phyloP scores from a whole-genome alignment of 2,329 filamentous ascomycete genomes.

The Macrophomina pseudophaseolina region DNA sequence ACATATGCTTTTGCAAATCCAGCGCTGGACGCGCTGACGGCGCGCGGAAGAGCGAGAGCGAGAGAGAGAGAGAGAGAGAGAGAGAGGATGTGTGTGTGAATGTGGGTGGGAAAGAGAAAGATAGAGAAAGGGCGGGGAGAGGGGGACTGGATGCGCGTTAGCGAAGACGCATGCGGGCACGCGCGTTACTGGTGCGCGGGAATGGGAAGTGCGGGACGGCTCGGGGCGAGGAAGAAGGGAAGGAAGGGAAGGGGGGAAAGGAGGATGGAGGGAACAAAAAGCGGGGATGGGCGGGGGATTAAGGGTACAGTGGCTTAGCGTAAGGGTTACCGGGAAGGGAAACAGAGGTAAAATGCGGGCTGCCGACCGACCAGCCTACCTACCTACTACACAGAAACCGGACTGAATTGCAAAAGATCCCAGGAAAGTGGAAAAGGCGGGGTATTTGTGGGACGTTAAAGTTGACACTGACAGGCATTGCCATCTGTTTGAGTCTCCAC shows the following conservation, averaged over 20 bases:
- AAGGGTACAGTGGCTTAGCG: not conserved
- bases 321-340: too few relatives aligned
- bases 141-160: too few relatives aligned
- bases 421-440: not conserved
- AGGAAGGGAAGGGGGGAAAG: not conserved
- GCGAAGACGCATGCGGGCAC: not conserved
- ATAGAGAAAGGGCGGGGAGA: not conserved
- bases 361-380: not conserved
- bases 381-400: not conserved
- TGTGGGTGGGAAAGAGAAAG: not conserved
- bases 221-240: not conserved
- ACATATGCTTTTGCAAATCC: too few relatives aligned
- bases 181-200: not conserved
- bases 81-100: too few relatives aligned
- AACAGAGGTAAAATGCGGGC: not conserved
- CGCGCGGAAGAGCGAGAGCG: too few relatives aligned
- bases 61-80: too few relatives aligned
- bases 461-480: too few relatives aligned
- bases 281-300: not conserved
- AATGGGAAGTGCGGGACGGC: not conserved
- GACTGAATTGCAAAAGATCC: not conserved
- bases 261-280: not conserved
- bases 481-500: not conserved
- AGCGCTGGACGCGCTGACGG: too few relatives aligned
- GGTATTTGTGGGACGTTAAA: not conserved